phyloP scores from a whole-genome alignment of 2,329 filamentous ascomycete genomes.

The Ceratocystis alfenasii region DNA sequence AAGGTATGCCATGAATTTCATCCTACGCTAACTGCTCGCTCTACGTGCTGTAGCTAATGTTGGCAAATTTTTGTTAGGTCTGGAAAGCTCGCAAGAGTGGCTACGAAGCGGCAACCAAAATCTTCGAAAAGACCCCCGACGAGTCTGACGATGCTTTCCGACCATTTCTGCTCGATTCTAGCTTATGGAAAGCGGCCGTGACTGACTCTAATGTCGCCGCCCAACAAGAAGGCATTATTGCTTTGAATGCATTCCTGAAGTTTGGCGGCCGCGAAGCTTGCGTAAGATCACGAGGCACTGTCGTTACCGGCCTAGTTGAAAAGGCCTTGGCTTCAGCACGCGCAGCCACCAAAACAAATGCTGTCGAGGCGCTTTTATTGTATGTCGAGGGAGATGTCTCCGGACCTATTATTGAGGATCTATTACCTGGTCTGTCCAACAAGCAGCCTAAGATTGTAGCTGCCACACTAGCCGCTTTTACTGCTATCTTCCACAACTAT shows the following conservation, averaged over 20 bases:
- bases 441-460: slow-evolving; percentile 84
- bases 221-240: slow-evolving; percentile 80
- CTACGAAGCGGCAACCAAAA: slow-evolving; percentile 83
- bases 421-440: slow-evolving; percentile 69
- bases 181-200: slow-evolving; percentile 84
- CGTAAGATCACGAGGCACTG: slow-evolving; percentile 61
- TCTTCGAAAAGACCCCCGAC: slow-evolving; percentile 72
- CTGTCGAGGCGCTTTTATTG: slow-evolving; percentile 74
- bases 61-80: slow-evolving; percentile 37
- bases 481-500: slow-evolving; percentile 80
- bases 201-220: slow-evolving; percentile 93
- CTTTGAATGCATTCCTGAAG: slow-evolving; percentile 84
- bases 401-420: slow-evolving; percentile 76
- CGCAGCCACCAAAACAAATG: slow-evolving; percentile 75
- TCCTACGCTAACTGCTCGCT: not conserved
- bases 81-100: slow-evolving; percentile 96
- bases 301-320: slow-evolving; percentile 70
- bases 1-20: slow-evolving; percentile 41
- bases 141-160: slow-evolving; percentile 76
- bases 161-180: slow-evolving; percentile 73
- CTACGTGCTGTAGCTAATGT: not conserved
- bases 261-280: slow-evolving; percentile 73
- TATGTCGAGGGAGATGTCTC: slow-evolving; percentile 83
- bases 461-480: slow-evolving; percentile 60
- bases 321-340: slow-evolving; percentile 83